These are phyloP conservation scores for Hemileia vastatrix DNA, from an alignment of 1,284 basidiomycete genomes.

Conservation along the genomic window DNA sequence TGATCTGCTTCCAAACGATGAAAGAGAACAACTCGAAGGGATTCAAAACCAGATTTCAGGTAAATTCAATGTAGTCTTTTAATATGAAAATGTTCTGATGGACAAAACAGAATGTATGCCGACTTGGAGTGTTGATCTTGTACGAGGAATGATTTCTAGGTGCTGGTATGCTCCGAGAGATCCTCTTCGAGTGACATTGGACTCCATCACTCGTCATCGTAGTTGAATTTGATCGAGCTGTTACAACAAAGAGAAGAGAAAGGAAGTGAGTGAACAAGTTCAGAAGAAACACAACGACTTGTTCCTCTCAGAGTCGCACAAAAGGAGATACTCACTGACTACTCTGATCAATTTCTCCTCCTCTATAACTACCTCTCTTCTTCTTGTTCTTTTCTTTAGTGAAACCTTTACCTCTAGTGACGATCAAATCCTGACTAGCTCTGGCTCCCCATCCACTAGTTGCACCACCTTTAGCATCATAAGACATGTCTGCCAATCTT, in stretches of 20 bases:
- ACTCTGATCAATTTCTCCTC: slow-evolving; percentile 34
- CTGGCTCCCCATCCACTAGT: slow-evolving; percentile 75
- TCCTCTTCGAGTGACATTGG: too few species aligned
- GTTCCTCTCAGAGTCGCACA: slow-evolving; percentile 2
- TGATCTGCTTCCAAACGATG: too few species aligned
- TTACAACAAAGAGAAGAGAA: not conserved
- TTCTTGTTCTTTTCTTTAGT: slow-evolving; percentile 99
- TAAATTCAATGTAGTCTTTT: too few species aligned
- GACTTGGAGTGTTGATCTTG: too few species aligned
- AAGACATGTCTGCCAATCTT: slow-evolving; percentile 68
- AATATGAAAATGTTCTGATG: too few species aligned
- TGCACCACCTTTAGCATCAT: slow-evolving; percentile 61
- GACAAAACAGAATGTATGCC: too few species aligned
- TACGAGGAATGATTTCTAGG: too few species aligned
- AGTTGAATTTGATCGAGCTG: too few species aligned
- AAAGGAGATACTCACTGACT: not conserved
- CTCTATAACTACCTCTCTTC: slow-evolving; percentile 61
- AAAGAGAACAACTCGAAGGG: too few species aligned
- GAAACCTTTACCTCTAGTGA: slow-evolving; percentile 87
- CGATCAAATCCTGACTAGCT: slow-evolving; percentile 76
- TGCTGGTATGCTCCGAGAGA: too few species aligned
- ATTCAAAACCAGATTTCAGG: too few species aligned
- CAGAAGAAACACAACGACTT: slow-evolving; percentile 2
- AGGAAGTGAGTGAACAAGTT: not conserved
- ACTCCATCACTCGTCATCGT: too few species aligned